These are phyloP conservation scores for Brasilioporus rufonigricans DNA, from an alignment of 768 basidiomycete species.

Conservation along the genomic window DNA sequence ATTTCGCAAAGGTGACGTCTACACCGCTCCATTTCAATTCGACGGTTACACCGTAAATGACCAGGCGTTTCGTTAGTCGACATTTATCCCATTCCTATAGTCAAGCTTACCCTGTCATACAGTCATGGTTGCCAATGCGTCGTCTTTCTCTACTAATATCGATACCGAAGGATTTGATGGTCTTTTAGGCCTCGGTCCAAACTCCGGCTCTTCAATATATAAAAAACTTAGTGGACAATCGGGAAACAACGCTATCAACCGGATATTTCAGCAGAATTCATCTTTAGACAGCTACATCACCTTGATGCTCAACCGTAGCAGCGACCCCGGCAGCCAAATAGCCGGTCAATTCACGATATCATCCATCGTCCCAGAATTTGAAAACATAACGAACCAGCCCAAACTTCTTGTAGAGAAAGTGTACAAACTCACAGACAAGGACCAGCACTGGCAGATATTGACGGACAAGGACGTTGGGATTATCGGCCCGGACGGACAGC, in stretches of 20 bases:
- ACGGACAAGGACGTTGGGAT: conserved; percentile 65
- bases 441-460: conserved; percentile 81
- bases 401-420: conserved; percentile 67
- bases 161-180: conserved; percentile 63
- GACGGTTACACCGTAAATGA: conserved; percentile 56
- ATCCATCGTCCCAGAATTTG: conserved; percentile 60
- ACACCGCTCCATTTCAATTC: conserved; percentile 50
- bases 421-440: conserved; percentile 53
- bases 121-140: conserved; percentile 67
- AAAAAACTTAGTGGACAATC: conserved; percentile 47
- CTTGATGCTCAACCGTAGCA: conserved; percentile 59
- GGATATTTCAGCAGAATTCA: conserved; percentile 60
- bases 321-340: conserved; percentile 45
- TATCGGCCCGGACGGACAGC: conserved; percentile 72
- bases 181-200: conserved; percentile 77
- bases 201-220: conserved; percentile 62
- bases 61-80: conserved; percentile 63
- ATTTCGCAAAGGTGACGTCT: conserved; percentile 48
- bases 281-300: conserved; percentile 63
- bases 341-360: conserved; percentile 70
- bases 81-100: neutral
- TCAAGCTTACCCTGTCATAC: neutral
- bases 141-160: conserved; percentile 61
- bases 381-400: conserved; percentile 59
- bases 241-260: conserved; percentile 61